Base-by-base conservation (phyloP, 495 filamentous ascomycete genomes). In the Hamigera avellanea region DNA sequence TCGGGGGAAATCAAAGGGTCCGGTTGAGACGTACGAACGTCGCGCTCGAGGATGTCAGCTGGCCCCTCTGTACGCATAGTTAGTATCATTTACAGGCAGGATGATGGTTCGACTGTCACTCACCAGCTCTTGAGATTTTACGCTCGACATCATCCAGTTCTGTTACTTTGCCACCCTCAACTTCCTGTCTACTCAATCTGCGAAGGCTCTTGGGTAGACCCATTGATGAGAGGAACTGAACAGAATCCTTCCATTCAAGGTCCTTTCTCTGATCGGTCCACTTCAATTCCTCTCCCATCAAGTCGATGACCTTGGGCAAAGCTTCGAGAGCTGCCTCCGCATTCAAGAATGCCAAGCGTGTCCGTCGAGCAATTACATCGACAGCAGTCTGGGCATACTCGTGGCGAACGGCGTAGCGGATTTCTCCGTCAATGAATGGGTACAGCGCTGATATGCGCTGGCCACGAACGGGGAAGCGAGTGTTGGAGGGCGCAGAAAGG, bases 311-410 rank as follows among this genome's bases (percentile, higher is more conserved):
- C 35, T 51, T 67, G 2, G 91, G 91, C 34, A 96, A 67, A 1
- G 86, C 82, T 64, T 98, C 91, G 17, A 96, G 72, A 7, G 89
- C 86, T 2, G 91, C 91, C 60, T 96, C 86, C 12, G 88, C 88
- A 51, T 98, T 98, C 47, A 98, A 54, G 62, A 98, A 98, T 9
- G 91, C 86, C 41, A 98, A 59, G 26, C 91, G 70, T 32, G 83
- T 98, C 36, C 91, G 69, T 25, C 91, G 72, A 6, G 89, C 91
- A 14, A 98, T 64, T 14, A 96, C 81, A 54, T 98, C 91, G 8
- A 86, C 80, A 2, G 87, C 85, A 14, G 87, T 95, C 59, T 95
- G 86, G 8, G 91, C 91, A 45, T 94, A 94, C 60, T 98, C 91
- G 56, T 95, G 79, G 15, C 80, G 64, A 19, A 94, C 72, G 14